Percentiles rank a stretch among this genome's conserved stretches.
These are phyloP conservation scores for Hypoxylon sp. DNA, from an alignment of 2,329 filamentous ascomycete genomes.

Conservation along the genomic window DNA sequence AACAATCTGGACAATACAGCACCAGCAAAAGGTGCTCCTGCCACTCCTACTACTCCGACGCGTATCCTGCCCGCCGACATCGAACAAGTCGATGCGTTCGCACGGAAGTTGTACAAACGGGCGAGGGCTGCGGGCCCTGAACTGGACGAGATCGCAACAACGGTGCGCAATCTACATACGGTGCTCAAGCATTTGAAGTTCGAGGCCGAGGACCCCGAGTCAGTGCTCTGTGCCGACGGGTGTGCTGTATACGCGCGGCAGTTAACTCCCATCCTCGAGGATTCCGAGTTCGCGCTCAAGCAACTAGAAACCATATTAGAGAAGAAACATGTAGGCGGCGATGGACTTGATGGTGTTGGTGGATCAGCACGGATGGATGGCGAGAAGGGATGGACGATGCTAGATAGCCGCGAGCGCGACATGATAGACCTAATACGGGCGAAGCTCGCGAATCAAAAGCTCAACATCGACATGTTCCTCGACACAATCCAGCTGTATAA, in stretches of 20 bases:
- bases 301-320: slow-evolving; percentile 69
- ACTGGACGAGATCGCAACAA: slow-evolving; percentile 65
- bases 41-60: slow-evolving; percentile 12
- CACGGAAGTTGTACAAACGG: slow-evolving; percentile 69
- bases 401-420: slow-evolving; percentile 57
- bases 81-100: slow-evolving; percentile 69
- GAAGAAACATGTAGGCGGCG: slow-evolving; percentile 56
- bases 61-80: slow-evolving; percentile 60
- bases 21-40: slow-evolving; percentile 1
- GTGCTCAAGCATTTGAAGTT: slow-evolving; percentile 70
- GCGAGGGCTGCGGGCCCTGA: slow-evolving; percentile 64
- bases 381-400: slow-evolving; percentile 53
- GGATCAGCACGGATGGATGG: slow-evolving; percentile 52
- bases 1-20: slow-evolving; percentile 29
- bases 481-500: slow-evolving; percentile 70
- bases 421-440: slow-evolving; percentile 61
- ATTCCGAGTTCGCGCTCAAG: slow-evolving; percentile 68
- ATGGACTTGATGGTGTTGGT: slow-evolving; percentile 45
- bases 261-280: slow-evolving; percentile 67
- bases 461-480: slow-evolving; percentile 69
- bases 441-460: slow-evolving; percentile 67
- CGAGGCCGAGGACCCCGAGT: slow-evolving; percentile 70
- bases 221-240: slow-evolving; percentile 63
- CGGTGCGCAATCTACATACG: slow-evolving; percentile 68
- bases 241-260: slow-evolving; percentile 64